Percentiles rank a stretch among this genome's conserved stretches.
These are phyloP conservation scores for Chalciporus sphaerocephalus DNA, from an alignment of 768 basidiomycete species.

Conservation along the genomic window DNA sequence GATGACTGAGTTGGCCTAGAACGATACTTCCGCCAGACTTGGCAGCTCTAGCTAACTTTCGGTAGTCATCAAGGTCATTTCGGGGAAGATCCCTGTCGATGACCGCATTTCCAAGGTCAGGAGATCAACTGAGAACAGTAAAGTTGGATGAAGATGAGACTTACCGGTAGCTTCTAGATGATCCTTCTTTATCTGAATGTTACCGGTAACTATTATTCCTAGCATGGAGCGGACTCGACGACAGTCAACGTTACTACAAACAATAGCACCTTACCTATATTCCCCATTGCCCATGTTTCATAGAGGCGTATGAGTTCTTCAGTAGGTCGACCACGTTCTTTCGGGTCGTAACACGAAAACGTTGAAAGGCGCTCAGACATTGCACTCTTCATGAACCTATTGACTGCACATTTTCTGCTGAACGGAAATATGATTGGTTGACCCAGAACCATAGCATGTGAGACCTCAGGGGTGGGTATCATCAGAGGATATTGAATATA, in stretches of 20 bases:
- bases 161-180: conserved; percentile 33
- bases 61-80: conserved; percentile 21
- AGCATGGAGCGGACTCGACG: conserved; percentile 5
- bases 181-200: conserved; percentile 33
- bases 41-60: conserved; percentile 27
- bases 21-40: conserved; percentile 30
- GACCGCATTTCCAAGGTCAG: conserved; percentile 27
- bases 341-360: conserved; percentile 29
- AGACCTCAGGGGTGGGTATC: conserved; percentile 14
- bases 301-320: conserved; percentile 33
- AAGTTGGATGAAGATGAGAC: background rate
- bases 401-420: conserved; percentile 28
- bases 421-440: conserved; percentile 29
- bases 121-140: background rate
- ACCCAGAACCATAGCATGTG: conserved; percentile 19
- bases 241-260: background rate
- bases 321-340: conserved; percentile 29
- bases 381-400: conserved; percentile 33
- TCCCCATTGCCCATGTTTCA: conserved; percentile 32
- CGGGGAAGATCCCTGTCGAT: conserved; percentile 28
- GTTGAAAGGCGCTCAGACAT: conserved; percentile 36
- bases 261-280: conserved; percentile 24
- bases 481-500: conserved; percentile 12
- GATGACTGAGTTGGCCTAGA: conserved; percentile 32
- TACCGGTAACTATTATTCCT: conserved; percentile 33